phyloP scores from a whole-genome alignment of 768 basidiomycete genomes.

The Termitomyces sp. region DNA sequence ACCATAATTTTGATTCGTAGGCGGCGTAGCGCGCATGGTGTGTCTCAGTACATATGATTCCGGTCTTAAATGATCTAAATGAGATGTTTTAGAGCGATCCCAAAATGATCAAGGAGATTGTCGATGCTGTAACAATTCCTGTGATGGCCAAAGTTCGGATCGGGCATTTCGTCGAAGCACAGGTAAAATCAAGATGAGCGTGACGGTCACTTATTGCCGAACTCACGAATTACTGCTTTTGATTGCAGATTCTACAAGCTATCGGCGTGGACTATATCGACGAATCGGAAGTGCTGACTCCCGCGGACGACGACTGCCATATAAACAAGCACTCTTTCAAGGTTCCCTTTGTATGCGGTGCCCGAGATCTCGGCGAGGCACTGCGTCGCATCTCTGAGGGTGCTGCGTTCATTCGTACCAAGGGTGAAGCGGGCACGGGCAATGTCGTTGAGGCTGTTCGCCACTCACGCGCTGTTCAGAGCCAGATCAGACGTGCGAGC shows the following conservation, averaged over 20 bases:
- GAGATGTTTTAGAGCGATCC: slow-evolving; percentile 71
- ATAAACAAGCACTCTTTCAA: slow-evolving; percentile 97
- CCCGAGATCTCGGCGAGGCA: slow-evolving; percentile 92
- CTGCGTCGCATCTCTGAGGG: slow-evolving; percentile 95
- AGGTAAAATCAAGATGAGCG: slow-evolving; percentile 37
- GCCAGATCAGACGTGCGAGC: slow-evolving; percentile 80
- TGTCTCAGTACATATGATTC: slow-evolving; percentile 15
- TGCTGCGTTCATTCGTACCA: slow-evolving; percentile 97
- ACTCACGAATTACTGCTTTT: slow-evolving; percentile 2
- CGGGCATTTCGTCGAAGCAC: slow-evolving; percentile 96
- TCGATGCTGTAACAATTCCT: slow-evolving; percentile 91
- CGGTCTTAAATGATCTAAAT: slow-evolving; percentile 1
- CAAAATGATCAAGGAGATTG: slow-evolving; percentile 93
- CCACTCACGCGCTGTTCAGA: slow-evolving; percentile 78
- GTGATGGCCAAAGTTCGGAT: slow-evolving; percentile 97
- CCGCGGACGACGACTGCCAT: slow-evolving; percentile 93
- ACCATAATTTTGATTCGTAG: slow-evolving; percentile 20
- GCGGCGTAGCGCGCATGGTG: slow-evolving; percentile 97
- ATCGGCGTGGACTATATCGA: slow-evolving; percentile 97
- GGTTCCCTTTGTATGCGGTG: slow-evolving; percentile 94
- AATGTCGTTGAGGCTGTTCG: slow-evolving; percentile 93
- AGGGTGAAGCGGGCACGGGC: slow-evolving; percentile 88
- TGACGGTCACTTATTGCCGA: not conserved
- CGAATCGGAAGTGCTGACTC: slow-evolving; percentile 91
- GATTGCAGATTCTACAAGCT: slow-evolving; percentile 77